phyloP scores from a whole-genome alignment of 371 early-diverging fungal species.

The Apophysomyces trapeziformis region DNA sequence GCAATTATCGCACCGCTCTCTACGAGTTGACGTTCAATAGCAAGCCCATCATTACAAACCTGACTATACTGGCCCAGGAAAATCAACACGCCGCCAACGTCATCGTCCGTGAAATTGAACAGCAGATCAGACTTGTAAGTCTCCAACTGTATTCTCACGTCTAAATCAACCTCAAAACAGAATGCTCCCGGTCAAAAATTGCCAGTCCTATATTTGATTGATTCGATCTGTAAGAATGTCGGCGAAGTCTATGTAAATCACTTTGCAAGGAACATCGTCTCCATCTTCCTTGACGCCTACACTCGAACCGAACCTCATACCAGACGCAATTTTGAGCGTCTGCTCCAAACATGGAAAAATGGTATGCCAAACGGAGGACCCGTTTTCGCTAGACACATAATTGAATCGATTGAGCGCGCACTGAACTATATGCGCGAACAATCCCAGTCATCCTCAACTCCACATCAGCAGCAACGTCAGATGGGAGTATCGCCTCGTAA shows the following conservation, averaged over 20 bases:
- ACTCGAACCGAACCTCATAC: constrained; percentile 65
- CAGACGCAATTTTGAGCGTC: constrained; percentile 69
- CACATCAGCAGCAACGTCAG: constrained; percentile 22
- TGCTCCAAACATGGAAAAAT: constrained; percentile 84
- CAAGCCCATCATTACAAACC: constrained; percentile 87
- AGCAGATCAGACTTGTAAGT: constrained; percentile 79
- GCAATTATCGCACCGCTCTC: constrained; percentile 39
- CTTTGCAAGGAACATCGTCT: constrained; percentile 74
- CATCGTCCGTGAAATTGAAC: constrained; percentile 86
- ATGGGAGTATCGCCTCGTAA: constrained; percentile 20
- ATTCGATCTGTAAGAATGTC: constrained; percentile 93
- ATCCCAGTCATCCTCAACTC: constrained; percentile 7
- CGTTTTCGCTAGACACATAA: constrained; percentile 63
- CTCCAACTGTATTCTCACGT: not conserved
- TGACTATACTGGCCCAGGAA: constrained; percentile 87
- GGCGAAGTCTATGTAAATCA: constrained; percentile 74
- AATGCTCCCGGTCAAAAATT: constrained; percentile 79
- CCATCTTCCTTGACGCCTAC: constrained; percentile 76
- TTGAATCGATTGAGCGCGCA: constrained; percentile 62
- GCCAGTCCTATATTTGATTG: constrained; percentile 88
- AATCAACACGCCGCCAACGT: constrained; percentile 64
- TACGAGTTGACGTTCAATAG: constrained; percentile 87
- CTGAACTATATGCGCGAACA: constrained; percentile 45
- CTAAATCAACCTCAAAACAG: constrained; percentile 41
- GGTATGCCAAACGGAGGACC: constrained; percentile 65